phyloP scores from a whole-genome alignment of 148 eudicot genomes.

The Camellia japonica region DNA sequence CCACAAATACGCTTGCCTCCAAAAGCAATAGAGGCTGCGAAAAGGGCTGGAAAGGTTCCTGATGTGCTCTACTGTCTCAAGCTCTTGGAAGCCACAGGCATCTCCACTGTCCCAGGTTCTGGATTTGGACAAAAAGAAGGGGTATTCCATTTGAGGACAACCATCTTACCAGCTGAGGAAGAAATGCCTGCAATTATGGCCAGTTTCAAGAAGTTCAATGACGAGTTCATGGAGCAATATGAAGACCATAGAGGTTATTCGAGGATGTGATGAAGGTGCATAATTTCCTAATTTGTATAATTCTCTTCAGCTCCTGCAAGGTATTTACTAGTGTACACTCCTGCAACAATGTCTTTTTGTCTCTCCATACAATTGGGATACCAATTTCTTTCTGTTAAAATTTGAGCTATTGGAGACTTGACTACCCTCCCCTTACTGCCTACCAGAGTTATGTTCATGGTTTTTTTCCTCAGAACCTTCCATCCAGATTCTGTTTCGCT shows the following conservation, averaged over 20 bases:
- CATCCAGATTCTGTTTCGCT: too few species aligned
- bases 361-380: background rate
- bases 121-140: slow-evolving; percentile 99
- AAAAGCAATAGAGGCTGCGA: slow-evolving; percentile 75
- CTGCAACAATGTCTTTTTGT: background rate
- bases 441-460: too few species aligned
- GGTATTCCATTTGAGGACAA: slow-evolving; percentile 94
- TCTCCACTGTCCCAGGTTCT: slow-evolving; percentile 96
- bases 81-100: slow-evolving; percentile 96
- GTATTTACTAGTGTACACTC: background rate
- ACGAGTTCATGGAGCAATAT: slow-evolving; percentile 86
- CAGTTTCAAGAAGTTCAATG: slow-evolving; percentile 97
- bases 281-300: background rate
- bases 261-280: slow-evolving; percentile 58
- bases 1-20: slow-evolving; percentile 93
- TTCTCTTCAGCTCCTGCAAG: slow-evolving; percentile 6
- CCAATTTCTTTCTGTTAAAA: background rate
- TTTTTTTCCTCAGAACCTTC: too few species aligned
- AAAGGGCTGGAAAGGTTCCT: slow-evolving; percentile 69
- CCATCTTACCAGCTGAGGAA: slow-evolving; percentile 95
- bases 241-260: slow-evolving; percentile 90
- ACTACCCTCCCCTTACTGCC: too few species aligned
- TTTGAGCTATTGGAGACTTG: too few species aligned
- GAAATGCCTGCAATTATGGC: slow-evolving; percentile 98
- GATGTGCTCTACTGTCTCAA: slow-evolving; percentile 94